Conservation (phyloP, 805 yeast genomes). For the Starmera caribaea region DNA sequence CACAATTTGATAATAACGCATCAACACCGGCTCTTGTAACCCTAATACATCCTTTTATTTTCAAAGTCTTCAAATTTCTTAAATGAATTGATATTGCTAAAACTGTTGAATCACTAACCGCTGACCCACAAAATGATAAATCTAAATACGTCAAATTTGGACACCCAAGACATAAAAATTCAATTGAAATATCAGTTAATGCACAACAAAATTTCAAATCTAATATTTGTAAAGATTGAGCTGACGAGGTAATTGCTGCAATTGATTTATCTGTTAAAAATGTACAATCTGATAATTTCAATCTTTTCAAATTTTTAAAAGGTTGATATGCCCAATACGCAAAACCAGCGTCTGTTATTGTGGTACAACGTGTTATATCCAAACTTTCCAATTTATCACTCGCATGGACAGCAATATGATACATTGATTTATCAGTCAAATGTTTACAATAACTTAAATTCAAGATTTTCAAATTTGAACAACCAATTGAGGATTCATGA, state of each 20-base stretch:
- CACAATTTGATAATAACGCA: conserved; percentile 47
- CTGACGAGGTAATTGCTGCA: conserved; percentile 49
- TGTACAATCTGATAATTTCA: conserved; percentile 64
- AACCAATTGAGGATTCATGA: conserved; percentile 32
- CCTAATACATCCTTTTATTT: conserved; percentile 61
- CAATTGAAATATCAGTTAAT: conserved; percentile 57
- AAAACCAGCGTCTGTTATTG: conserved; percentile 70
- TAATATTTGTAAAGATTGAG: conserved; percentile 44
- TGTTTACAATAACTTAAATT: conserved; percentile 70
- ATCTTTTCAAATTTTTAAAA: conserved; percentile 41
- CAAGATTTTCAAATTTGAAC: conserved; percentile 43
- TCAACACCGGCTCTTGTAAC: conserved; percentile 75
- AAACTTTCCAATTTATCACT: conserved; percentile 42
- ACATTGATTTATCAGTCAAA: conserved; percentile 59
- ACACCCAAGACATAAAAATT: conserved; percentile 59
- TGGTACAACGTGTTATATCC: conserved; percentile 65
- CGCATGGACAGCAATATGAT: conserved; percentile 52
- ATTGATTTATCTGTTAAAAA: conserved; percentile 60
- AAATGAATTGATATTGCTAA: conserved; percentile 50
- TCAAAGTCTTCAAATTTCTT: conserved; percentile 35
- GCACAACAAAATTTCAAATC: conserved; percentile 72
- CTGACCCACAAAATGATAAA: conserved; percentile 68
- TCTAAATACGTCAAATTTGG: conserved; percentile 42
- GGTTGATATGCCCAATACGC: conserved; percentile 49
- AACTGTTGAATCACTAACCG: conserved; percentile 65